Evolutionary conservation across 495 filamentous ascomycete genomes (phyloP).

Genomic region (Parathielavia hyrcaniae): DNA sequence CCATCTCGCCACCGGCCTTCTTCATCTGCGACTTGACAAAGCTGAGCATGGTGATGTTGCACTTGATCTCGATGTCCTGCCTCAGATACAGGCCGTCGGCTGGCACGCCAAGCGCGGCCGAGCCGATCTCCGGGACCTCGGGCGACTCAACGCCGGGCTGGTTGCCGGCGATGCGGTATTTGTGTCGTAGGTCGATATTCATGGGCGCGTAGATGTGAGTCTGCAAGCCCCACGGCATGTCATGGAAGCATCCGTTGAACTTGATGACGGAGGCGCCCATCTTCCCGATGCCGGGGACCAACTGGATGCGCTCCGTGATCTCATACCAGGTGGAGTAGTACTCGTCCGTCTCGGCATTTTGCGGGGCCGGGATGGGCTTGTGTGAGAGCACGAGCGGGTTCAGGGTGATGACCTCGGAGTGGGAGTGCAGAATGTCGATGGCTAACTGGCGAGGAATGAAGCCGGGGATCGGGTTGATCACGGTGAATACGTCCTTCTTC

Average conservation of each 20-base stretch:
- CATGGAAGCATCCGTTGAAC: constrained; percentile 72
- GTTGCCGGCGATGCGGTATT: constrained; percentile 52
- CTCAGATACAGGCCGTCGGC: constrained; percentile 63
- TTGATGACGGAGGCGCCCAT: constrained; percentile 56
- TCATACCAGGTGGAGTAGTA: constrained; percentile 68
- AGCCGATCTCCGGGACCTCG: constrained; percentile 52
- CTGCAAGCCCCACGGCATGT: constrained; percentile 61
- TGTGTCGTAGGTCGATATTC: constrained; percentile 47
- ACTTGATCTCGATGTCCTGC: constrained; percentile 68
- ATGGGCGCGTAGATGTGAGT: constrained; percentile 68
- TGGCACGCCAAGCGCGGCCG: constrained; percentile 46
- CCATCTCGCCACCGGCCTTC: constrained; percentile 57
- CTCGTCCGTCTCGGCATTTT: constrained; percentile 59
- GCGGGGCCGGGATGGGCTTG: constrained; percentile 56
- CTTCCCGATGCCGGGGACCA: constrained; percentile 56
- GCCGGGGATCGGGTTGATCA: constrained; percentile 45
- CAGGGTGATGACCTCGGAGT: constrained; percentile 66
- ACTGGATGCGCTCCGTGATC: constrained; percentile 56
- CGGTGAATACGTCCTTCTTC: constrained; percentile 45
- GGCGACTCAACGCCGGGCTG: constrained; percentile 55
- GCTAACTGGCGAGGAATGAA: constrained; percentile 46
- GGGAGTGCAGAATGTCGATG: constrained; percentile 46
- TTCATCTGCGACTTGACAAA: constrained; percentile 68
- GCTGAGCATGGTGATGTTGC: constrained; percentile 58
- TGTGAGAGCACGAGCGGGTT: constrained; percentile 68